A percentile compares a stretch with the other conserved stretches of the same genome.
Conservation (phyloP, 164 flowering plant species). For the Dillenia suffruticosa region DNA sequence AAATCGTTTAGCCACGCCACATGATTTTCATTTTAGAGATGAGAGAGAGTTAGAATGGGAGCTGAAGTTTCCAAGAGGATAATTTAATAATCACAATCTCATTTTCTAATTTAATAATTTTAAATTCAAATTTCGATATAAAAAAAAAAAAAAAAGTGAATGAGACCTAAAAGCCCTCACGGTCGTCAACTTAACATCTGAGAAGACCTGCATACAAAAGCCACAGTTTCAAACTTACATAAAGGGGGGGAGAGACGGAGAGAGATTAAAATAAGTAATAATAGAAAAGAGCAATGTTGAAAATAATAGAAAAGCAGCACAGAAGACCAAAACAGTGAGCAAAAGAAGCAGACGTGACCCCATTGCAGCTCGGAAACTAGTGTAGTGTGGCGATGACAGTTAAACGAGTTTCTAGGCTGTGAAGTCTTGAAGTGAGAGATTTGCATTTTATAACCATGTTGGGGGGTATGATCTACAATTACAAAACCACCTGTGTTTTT, state of each 20-base stretch:
- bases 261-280: not conserved
- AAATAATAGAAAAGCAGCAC: slow-evolving; percentile 14
- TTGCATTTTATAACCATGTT: not conserved
- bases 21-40: not conserved
- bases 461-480: not conserved
- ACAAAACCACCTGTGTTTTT: not conserved
- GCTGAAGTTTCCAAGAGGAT: no score
- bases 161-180: not conserved
- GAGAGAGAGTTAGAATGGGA: not conserved
- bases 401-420: not conserved
- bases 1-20: not conserved
- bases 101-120: no score
- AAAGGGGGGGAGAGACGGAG: no score
- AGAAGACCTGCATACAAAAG: not conserved
- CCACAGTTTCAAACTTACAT: no score
- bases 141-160: no score
- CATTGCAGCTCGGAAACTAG: slow-evolving; percentile 12
- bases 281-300: not conserved
- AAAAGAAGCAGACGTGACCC: slow-evolving; percentile 21
- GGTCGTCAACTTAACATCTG: not conserved
- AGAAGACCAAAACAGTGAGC: slow-evolving; percentile 16
- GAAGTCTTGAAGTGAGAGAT: not conserved
- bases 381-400: not conserved
- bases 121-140: no score
- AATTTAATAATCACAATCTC: no score